A percentile compares a stretch with the other conserved stretches of the same genome.
Evolutionary conservation across 352 stramenopile genomes (phyloP).

Genomic region (Pythium aquatile): DNA sequence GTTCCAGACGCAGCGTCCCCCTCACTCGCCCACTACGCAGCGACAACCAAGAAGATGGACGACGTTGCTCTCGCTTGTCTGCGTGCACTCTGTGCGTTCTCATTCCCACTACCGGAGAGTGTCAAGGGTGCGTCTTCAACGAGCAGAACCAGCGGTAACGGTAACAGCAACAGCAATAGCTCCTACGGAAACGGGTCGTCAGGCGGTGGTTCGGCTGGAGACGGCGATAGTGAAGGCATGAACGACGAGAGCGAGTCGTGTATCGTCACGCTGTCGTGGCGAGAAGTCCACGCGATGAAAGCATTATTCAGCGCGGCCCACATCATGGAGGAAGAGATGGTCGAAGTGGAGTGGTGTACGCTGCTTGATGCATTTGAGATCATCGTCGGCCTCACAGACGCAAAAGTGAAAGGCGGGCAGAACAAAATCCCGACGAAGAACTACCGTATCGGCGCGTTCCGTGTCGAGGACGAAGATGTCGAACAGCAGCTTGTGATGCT

Average conservation of each 20-base stretch:
- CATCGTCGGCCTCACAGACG: conserved; percentile 67
- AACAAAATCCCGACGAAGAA: conserved; percentile 73
- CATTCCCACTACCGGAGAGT: conserved; percentile 67
- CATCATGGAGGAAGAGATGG: conserved; percentile 85
- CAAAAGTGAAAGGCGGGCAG: conserved; percentile 70
- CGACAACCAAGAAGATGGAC: conserved; percentile 58
- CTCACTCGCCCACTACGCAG: conserved; percentile 26
- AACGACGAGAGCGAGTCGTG: conserved; percentile 64
- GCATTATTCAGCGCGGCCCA: conserved; percentile 78
- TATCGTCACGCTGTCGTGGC: conserved; percentile 69
- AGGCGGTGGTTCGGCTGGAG: not conserved
- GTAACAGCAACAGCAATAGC: conserved; percentile 30
- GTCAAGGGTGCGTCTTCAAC: conserved; percentile 32
- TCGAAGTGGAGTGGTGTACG: conserved; percentile 69
- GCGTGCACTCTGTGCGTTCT: conserved; percentile 72
- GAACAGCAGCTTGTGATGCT: conserved; percentile 87
- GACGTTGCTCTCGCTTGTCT: conserved; percentile 75
- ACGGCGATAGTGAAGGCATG: conserved; percentile 36
- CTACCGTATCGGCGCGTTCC: conserved; percentile 71
- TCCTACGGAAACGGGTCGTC: conserved; percentile 3
- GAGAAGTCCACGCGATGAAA: conserved; percentile 89
- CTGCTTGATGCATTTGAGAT: conserved; percentile 82
- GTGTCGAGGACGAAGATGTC: conserved; percentile 82
- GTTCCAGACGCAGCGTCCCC: not conserved
- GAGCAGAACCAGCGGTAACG: conserved; percentile 22